Evolutionary conservation across 1,284 basidiomycete genomes (phyloP), one percentile per base, ranked within the genome.

Genomic region (Boletus mariae): DNA sequence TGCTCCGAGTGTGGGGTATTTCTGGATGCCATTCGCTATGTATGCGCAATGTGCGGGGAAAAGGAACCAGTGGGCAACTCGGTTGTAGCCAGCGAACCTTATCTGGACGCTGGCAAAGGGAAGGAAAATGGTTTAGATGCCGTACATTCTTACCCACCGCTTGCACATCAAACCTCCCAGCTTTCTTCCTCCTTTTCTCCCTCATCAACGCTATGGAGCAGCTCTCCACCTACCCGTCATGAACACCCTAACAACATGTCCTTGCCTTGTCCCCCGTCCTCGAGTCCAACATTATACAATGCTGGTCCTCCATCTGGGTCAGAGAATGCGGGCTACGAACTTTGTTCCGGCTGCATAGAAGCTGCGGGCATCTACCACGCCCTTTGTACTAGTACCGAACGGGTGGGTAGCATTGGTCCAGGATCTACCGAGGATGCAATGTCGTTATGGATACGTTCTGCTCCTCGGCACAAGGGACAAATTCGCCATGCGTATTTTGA

Each of bases 41-140:
- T 94, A 13, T 96, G 92, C 64, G 80, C 84, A 7, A 87, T 84
- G 23, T 95, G 92, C 62, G 92, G 92, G 12, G 88, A 90, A 70
- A 87, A 83, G 71, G 71, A 77, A 48, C 79, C 79, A 6, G 62
- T 63, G 11, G 64, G 38, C 54, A 62, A 46, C 53, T 32, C 48
- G 7, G 11, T 52, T 17, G 31, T 23, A 9, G 35, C 34, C 29
- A 56, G 47, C 29, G 57, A 54, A 45, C 58, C 54, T 29, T 55
- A n/a, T 34, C 43, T 52, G 17, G 49, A 52, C 31, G 5, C 51
- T 28, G 44, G 55, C 38, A 76, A 72, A 59, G 71, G 68, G 49
- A 81, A 65, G 72, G 70, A 47, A 71, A 73, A 45, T 64, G 60
- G 47, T 28, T 32, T 8, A 0, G 54, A 57, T 31, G 47, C 47